These are phyloP conservation scores for Neurospora cerealis DNA, from an alignment of 495 filamentous ascomycete genomes.

Conservation along the genomic window DNA sequence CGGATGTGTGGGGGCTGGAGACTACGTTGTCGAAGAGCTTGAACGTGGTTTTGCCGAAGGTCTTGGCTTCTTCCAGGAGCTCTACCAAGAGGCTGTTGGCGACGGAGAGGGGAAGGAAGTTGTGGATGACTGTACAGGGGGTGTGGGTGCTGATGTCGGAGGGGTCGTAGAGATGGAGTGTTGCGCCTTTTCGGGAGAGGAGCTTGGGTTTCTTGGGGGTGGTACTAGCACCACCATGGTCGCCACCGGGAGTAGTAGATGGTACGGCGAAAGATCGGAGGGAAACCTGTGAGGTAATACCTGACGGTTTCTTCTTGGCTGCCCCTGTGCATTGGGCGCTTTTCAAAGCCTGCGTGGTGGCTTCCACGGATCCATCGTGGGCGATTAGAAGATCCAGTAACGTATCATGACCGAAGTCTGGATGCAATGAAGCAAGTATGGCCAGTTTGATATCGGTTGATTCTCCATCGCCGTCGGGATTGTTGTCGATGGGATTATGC, in stretches of 20 bases:
- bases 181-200: conserved; percentile 66
- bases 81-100: conserved; percentile 67
- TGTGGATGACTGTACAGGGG: conserved; percentile 83
- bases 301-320: conserved; percentile 20
- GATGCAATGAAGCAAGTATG: conserved; percentile 66
- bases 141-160: conserved; percentile 69
- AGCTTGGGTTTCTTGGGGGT: conserved; percentile 35
- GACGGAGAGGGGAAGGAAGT: conserved; percentile 63
- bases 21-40: conserved; percentile 82
- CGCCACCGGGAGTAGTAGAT: conserved; percentile 21
- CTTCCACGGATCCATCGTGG: conserved; percentile 64
- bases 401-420: conserved; percentile 47
- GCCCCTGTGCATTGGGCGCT: background rate
- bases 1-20: conserved; percentile 65
- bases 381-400: conserved; percentile 72
- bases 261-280: conserved; percentile 38
- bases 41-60: conserved; percentile 65
- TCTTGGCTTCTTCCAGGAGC: conserved; percentile 62
- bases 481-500: background rate
- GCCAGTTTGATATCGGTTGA: conserved; percentile 86
- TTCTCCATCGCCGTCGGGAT: conserved; percentile 37
- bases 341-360: conserved; percentile 44
- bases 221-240: conserved; percentile 5
- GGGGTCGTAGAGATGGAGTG: conserved; percentile 71
- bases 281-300: conserved; percentile 44